These are phyloP conservation scores for Coniella lustricola DNA, from an alignment of 2,329 filamentous ascomycete genomes.

Conservation along the genomic window DNA sequence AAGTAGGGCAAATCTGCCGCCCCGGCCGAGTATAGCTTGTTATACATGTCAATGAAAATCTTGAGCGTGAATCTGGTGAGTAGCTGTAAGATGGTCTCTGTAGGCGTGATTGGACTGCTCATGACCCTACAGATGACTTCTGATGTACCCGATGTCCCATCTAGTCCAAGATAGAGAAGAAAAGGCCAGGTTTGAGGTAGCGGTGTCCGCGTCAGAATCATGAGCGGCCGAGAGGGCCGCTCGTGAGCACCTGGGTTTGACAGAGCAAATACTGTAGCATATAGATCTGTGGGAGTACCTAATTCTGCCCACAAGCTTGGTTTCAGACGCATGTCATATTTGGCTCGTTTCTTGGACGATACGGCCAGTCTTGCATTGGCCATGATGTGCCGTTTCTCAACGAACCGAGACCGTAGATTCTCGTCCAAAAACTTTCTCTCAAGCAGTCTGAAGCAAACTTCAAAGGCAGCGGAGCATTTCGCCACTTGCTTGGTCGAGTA, in stretches of 20 bases:
- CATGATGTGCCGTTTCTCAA: slow-evolving; percentile 64
- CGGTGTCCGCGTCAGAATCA: slow-evolving; percentile 60
- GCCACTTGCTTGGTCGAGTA: slow-evolving; percentile 67
- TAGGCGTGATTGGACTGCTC: slow-evolving; percentile 34
- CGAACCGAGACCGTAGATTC: slow-evolving; percentile 65
- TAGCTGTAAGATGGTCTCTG: slow-evolving; percentile 37
- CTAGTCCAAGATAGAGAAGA: slow-evolving; percentile 59
- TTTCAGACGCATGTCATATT: slow-evolving; percentile 74
- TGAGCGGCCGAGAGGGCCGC: slow-evolving; percentile 54
- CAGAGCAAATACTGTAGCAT: slow-evolving; percentile 55
- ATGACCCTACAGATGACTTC: slow-evolving; percentile 45
- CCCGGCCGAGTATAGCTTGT: slow-evolving; percentile 69
- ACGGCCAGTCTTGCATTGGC: slow-evolving; percentile 81
- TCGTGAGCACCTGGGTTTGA: slow-evolving; percentile 47
- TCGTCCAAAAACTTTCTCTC: slow-evolving; percentile 62
- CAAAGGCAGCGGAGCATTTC: slow-evolving; percentile 83
- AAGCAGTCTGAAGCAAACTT: slow-evolving; percentile 66
- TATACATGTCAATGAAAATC: slow-evolving; percentile 79
- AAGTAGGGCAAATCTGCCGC: slow-evolving; percentile 71
- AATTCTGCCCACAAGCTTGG: slow-evolving; percentile 62
- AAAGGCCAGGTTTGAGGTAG: slow-evolving; percentile 63
- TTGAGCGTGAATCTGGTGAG: slow-evolving; percentile 69
- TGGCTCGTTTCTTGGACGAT: slow-evolving; percentile 65
- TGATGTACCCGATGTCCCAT: slow-evolving; percentile 43
- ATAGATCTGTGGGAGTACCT: slow-evolving; percentile 47